A percentile compares a stretch with the other conserved stretches of the same genome.
phyloP scores from a whole-genome alignment of 768 basidiomycete species.

The Pulveroboletus sp. region DNA sequence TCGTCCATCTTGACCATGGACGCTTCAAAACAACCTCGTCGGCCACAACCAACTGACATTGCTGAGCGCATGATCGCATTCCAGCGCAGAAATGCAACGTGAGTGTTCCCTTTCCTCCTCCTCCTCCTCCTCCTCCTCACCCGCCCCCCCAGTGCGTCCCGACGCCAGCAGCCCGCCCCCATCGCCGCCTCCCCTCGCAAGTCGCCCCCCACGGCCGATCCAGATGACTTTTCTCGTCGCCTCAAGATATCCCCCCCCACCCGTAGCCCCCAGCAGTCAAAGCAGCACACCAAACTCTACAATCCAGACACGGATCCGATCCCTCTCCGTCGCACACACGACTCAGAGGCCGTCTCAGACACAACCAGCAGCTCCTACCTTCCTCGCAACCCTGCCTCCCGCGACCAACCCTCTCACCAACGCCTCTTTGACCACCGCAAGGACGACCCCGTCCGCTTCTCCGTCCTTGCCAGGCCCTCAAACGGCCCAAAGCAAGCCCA shows the following conservation, averaged over 20 bases:
- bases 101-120: slow-evolving; percentile 20
- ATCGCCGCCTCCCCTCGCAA: slow-evolving; percentile 22
- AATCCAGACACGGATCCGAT: slow-evolving; percentile 73
- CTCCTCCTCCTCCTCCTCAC: not conserved
- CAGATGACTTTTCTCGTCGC: slow-evolving; percentile 69
- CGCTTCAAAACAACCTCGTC: slow-evolving; percentile 34
- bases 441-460: slow-evolving; percentile 89
- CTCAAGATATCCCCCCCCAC: slow-evolving; percentile 64
- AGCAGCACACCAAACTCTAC: slow-evolving; percentile 52
- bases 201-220: slow-evolving; percentile 45
- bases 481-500: slow-evolving; percentile 41
- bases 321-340: slow-evolving; percentile 56
- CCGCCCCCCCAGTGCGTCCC: slow-evolving; percentile 37
- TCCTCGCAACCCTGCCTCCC: slow-evolving; percentile 28
- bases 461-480: slow-evolving; percentile 54
- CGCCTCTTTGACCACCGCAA: slow-evolving; percentile 88
- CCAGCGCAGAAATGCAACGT: slow-evolving; percentile 64
- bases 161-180: slow-evolving; percentile 24
- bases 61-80: slow-evolving; percentile 67
- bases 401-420: slow-evolving; percentile 34
- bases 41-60: slow-evolving; percentile 45
- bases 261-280: slow-evolving; percentile 35
- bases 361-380: slow-evolving; percentile 49
- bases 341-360: slow-evolving; percentile 67
- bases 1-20: slow-evolving; percentile 28